These are phyloP conservation scores for Tuber brumale DNA, from an alignment of 495 filamentous ascomycete species.

Conservation along the genomic window DNA sequence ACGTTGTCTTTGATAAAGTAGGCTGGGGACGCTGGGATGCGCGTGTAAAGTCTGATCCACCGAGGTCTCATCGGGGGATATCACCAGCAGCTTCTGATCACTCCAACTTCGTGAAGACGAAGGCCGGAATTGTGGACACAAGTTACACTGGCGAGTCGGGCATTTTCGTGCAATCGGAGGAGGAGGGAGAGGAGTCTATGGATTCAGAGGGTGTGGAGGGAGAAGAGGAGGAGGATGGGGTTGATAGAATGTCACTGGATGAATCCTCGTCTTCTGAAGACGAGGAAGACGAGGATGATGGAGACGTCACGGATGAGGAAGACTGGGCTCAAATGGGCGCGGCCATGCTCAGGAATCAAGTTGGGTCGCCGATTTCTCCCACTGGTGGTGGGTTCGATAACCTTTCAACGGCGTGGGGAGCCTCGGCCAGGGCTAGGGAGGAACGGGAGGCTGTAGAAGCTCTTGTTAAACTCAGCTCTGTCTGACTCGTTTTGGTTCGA, in stretches of 20 bases:
- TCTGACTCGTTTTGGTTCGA: conserved; percentile 35
- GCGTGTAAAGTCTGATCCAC: conserved; percentile 59
- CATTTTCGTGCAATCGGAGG: conserved; percentile 61
- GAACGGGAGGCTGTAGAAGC: conserved; percentile 41
- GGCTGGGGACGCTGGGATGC: conserved; percentile 98
- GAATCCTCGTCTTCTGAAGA: conserved; percentile 67
- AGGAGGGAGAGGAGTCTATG: conserved; percentile 48
- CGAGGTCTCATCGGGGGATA: conserved; percentile 42
- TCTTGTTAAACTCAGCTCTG: conserved; percentile 42
- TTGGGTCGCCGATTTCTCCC: conserved; percentile 37
- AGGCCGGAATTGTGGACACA: conserved; percentile 21
- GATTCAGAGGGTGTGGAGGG: conserved; percentile 36
- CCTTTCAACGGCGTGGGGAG: conserved; percentile 12
- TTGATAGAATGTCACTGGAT: conserved; percentile 93
- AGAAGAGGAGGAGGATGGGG: conserved; percentile 68
- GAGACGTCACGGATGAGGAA: conserved; percentile 90
- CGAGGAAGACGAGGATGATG: conserved; percentile 58
- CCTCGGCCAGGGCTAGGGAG: conserved; percentile 35
- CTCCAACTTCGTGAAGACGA: conserved; percentile 10
- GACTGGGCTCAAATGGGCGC: conserved; percentile 92
- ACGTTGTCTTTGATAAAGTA: conserved; percentile 89
- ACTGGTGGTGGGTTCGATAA: conserved; percentile 31
- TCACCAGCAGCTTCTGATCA: conserved; percentile 32
- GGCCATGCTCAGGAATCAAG: conserved; percentile 59
- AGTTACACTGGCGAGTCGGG: conserved; percentile 65